phyloP scores from a whole-genome alignment of 83 land plant species.

The Isoetes engelmannii region DNA sequence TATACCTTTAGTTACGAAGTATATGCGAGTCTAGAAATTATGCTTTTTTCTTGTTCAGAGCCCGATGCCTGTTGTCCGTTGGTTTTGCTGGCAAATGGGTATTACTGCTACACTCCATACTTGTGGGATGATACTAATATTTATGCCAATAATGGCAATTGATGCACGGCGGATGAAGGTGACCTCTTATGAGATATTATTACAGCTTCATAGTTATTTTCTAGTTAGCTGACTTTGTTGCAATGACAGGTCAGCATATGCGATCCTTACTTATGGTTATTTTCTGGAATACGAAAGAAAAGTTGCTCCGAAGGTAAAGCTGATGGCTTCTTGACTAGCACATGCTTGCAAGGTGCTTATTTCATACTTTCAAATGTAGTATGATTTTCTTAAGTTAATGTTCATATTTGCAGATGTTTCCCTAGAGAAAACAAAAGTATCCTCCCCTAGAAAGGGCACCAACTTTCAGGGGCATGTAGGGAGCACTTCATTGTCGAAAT shows the following conservation, averaged over 20 bases:
- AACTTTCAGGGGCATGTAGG: slow-evolving; percentile 23
- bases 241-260: slow-evolving; percentile 25
- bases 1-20: not conserved
- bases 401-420: not conserved
- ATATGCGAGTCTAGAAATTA: too few species aligned
- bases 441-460: not conserved
- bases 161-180: slow-evolving; percentile 47
- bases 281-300: slow-evolving; percentile 21
- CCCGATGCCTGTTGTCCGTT: slow-evolving; percentile 41
- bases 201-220: not conserved
- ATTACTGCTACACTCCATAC: slow-evolving; percentile 43
- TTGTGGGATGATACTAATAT: slow-evolving; percentile 39
- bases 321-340: not conserved
- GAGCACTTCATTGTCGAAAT: slow-evolving; percentile 22
- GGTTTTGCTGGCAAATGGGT: slow-evolving; percentile 62
- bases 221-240: not conserved
- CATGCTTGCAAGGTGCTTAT: not conserved
- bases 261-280: slow-evolving; percentile 34
- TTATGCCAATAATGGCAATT: slow-evolving; percentile 41
- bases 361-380: not conserved
- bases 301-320: slow-evolving; percentile 8
- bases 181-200: not conserved
- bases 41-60: slow-evolving; percentile 21
- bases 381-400: too few species aligned
- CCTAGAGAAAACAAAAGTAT: not conserved